Evolutionary conservation across 192 early-diverging fungal genomes (phyloP).

Genomic region (Paraglomus occultum): DNA sequence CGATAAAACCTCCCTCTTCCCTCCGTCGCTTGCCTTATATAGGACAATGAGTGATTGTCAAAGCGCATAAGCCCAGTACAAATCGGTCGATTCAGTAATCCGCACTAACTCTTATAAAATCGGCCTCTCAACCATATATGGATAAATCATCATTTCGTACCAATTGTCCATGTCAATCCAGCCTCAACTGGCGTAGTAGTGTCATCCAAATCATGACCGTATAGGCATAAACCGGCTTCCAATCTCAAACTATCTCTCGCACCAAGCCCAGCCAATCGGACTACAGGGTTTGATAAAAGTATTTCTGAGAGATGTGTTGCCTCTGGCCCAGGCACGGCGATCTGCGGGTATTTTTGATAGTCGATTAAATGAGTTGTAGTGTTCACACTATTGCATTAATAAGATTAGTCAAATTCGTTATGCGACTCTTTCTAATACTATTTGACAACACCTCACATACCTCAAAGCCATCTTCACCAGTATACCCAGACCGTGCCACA

Average conservation of each 20-base stretch:
- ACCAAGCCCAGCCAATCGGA: slow-evolving; percentile 92
- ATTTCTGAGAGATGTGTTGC: slow-evolving; percentile 64
- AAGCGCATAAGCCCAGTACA: no score
- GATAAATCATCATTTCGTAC: no score
- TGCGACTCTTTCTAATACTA: slow-evolving; percentile 11
- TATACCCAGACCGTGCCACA: slow-evolving; percentile 96
- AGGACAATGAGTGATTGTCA: slow-evolving; percentile 17
- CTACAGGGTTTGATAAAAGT: slow-evolving; percentile 67
- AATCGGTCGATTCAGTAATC: no score
- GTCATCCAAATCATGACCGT: slow-evolving; percentile 94
- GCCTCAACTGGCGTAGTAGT: slow-evolving; percentile 91
- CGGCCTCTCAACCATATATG: background rate
- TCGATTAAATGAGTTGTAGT: slow-evolving; percentile 1
- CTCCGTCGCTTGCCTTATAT: slow-evolving; percentile 75
- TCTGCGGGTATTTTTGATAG: slow-evolving; percentile 42
- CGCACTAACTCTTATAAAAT: no score
- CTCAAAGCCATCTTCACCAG: slow-evolving; percentile 99
- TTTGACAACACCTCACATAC: no score
- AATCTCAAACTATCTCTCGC: slow-evolving; percentile 93
- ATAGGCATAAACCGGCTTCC: slow-evolving; percentile 96
- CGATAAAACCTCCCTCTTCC: slow-evolving; percentile 89
- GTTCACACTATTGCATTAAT: no score
- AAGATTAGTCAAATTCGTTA: background rate
- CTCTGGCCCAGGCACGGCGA: slow-evolving; percentile 80
- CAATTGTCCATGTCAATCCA: slow-evolving; percentile 93